Conservation (phyloP, 2,329 filamentous ascomycete genomes). For the Kalmusia sp. region DNA sequence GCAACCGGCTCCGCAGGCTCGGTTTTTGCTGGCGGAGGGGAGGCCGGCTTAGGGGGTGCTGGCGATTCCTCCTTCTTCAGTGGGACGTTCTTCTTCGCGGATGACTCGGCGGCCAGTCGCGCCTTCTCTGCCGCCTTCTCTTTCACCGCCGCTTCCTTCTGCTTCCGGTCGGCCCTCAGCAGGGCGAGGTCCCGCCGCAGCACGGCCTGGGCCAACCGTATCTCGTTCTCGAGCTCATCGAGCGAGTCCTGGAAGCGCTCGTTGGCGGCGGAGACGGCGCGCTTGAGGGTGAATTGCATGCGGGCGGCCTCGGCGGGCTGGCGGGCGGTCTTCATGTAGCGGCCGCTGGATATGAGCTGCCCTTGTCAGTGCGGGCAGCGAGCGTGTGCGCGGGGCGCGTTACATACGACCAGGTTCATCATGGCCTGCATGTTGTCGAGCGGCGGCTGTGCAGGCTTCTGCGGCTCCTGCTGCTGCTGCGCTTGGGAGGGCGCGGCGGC, state of each 20-base stretch:
- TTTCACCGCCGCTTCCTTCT: constrained; percentile 43
- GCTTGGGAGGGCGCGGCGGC: constrained; percentile 3
- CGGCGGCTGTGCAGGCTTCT: constrained; percentile 20
- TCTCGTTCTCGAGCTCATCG: constrained; percentile 58
- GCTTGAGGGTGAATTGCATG: constrained; percentile 41
- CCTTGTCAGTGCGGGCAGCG: constrained; percentile 11
- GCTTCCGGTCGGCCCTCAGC: constrained; percentile 41
- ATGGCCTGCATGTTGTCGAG: constrained; percentile 56
- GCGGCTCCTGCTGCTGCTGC: constrained; percentile 3
- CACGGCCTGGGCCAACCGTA: constrained; percentile 45
- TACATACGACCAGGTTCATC: constrained; percentile 55
- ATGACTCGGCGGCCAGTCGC: constrained; percentile 38
- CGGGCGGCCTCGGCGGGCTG: constrained; percentile 38
- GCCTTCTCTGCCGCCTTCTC: constrained; percentile 40
- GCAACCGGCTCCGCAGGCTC: constrained; percentile 9
- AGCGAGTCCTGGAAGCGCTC: constrained; percentile 58
- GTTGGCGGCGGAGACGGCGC: constrained; percentile 50
- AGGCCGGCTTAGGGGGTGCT: background rate
- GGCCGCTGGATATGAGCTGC: constrained; percentile 54
- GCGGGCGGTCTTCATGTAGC: constrained; percentile 51
- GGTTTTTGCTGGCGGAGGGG: constrained; percentile 1
- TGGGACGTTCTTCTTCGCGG: constrained; percentile 16
- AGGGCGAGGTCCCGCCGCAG: constrained; percentile 47
- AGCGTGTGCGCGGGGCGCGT: constrained; percentile 1
- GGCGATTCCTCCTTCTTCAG: constrained; percentile 11